Base-by-base conservation (phyloP, 202 grass and related monocot genomes). In the Elaeis oleifera region DNA sequence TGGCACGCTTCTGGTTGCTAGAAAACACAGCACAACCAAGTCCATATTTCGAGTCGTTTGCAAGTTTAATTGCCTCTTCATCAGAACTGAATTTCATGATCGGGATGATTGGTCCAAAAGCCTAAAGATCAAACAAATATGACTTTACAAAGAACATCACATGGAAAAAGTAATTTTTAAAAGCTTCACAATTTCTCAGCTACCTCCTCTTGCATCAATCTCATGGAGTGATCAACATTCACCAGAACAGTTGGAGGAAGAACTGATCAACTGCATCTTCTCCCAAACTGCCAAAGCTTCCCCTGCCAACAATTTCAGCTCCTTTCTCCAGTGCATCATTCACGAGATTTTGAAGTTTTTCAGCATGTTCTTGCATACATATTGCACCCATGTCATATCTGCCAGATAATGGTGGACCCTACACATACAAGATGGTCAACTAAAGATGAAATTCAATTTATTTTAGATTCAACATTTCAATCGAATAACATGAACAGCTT, bases 321-420 rank as follows among this genome's bases (percentile, higher is more conserved):
- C 84, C 92, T 75, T 89, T 86, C 2, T 86, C 79, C 61, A 91
- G 23, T 7, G 92, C 92, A 72, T 97, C 92, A 26, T 91, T 83
- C 64, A 97, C 84, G 74, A 97, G 76, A 83, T 61, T 81, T 60
- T 97, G 88, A 80, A 97, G 92, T 61, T 71, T 89, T 71, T 97
- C 92, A 66, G 88, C 84, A 56, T 97, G 84, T 49, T 86, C 92
- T 79, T 86, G 90, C 84, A 97, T 89, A 74, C 92, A 97, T 56
- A 97, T 89, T 57, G 92, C 92, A 65, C 92, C 92, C 92, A 97
- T 97, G 69, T 97, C 92, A 54, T 91, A 97, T 83, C 81, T 86
- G 14, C 88, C 92, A 69, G 84, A 57, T 64, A 89, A 74, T 4
- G 92, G 88, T 5, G 92, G 88, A 0, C 92, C 92, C 92, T 97